Evolutionary conservation across 768 basidiomycete species (phyloP).

Genomic region (Kwoniella heveanensis): DNA sequence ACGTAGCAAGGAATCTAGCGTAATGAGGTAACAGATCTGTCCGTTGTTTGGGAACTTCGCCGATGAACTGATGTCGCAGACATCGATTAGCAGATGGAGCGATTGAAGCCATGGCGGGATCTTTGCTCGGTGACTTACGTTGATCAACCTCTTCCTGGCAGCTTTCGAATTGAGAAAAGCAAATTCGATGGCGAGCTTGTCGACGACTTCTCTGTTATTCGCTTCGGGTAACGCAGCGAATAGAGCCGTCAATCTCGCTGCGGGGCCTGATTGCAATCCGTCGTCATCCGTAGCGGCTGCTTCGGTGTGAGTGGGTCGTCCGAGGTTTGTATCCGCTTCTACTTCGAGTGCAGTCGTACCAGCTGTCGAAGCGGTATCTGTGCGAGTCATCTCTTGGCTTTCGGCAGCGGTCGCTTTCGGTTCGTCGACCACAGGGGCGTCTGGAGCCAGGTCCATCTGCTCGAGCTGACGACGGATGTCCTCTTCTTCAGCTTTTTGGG

Average conservation of each 20-base stretch:
- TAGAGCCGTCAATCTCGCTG: conserved; percentile 85
- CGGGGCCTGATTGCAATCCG: conserved; percentile 79
- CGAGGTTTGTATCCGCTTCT: conserved; percentile 8
- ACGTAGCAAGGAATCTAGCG: conserved; percentile 80
- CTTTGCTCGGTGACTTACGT: conserved; percentile 60
- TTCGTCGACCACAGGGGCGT: conserved; percentile 10
- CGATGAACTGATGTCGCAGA: conserved; percentile 60
- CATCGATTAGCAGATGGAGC: background rate
- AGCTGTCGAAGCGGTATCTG: conserved; percentile 15
- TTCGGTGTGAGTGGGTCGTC: conserved; percentile 4
- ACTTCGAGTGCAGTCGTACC: conserved; percentile 8
- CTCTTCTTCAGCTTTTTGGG: conserved; percentile 60
- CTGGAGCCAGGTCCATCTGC: conserved; percentile 63
- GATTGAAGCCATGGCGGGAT: background rate
- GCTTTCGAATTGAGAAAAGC: conserved; percentile 96
- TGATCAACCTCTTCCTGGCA: conserved; percentile 84
- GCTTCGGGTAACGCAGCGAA: conserved; percentile 89
- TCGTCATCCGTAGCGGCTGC: conserved; percentile 55
- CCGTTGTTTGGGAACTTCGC: conserved; percentile 80
- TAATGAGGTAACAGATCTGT: conserved; percentile 92
- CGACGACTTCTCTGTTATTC: conserved; percentile 84
- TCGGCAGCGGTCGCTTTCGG: background rate
- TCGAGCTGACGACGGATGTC: conserved; percentile 75
- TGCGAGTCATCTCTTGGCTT: conserved; percentile 30
- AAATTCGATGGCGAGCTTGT: conserved; percentile 93